Base-by-base conservation (phyloP, 2,329 filamentous ascomycete genomes). In the Penicillium griseofulvum region DNA sequence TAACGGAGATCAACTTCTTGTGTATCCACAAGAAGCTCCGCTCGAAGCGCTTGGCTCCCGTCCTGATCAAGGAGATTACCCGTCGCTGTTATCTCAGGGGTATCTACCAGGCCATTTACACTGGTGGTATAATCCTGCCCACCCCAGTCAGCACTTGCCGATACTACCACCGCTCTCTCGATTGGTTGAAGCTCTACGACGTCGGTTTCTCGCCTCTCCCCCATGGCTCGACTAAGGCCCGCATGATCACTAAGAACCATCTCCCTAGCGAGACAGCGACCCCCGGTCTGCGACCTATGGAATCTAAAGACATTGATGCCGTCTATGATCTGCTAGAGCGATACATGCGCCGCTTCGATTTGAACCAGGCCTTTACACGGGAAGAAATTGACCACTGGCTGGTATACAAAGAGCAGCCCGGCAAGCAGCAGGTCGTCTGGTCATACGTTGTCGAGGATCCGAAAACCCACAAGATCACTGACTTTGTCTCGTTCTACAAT, bases 1-100 rank as follows among this genome's bases (percentile, higher is more conserved):
- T 89, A 64, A 91, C 90, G 46, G 94, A 99, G 74, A 94, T 99
- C 76, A 99, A 99, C 80, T 99, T 97, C 77, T 87, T 99, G 63
- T 96, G 92, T 69, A 88, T 99, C 52, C 94, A 99, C 81, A 97
- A 97, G 81, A 97, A 97, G 77, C 85, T 99, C 31, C 90, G 94
- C 48, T 86, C 89, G 55, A 97, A 97, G 80, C 87, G 94, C 51
- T 85, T 99, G 41, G 87, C 94, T 0, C 94, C 94, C 0, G 89
- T 97, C 2, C 84, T 99, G 50, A 99, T 99, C 80, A 97, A 97
- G 75, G 94, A 99, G 73, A 91, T 99, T 66, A 99, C 94, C 5
- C 88, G 94, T 45, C 84, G 91, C 60, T 96, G 91, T 80, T 95
- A 97, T 74, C 77, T 91, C 45, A 81, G 89, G 61, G 89, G 87